Evolutionary conservation across 2,329 filamentous ascomycete genomes (phyloP), one percentile per base, ranked within the genome.

Genomic region (Microsporum ferrugineum): DNA sequence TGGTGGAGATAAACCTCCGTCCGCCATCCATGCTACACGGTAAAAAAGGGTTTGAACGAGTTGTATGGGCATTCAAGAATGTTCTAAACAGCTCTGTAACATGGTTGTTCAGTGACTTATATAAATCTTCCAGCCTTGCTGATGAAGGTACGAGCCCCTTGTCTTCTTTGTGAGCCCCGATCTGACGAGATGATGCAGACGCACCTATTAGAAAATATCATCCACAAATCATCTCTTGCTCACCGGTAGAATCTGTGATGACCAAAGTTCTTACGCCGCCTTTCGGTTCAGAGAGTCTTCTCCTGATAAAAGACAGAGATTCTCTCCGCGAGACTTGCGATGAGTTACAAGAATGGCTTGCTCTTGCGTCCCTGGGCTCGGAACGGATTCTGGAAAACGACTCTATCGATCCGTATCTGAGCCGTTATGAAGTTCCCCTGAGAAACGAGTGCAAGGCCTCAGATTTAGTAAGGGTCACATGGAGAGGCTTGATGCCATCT

Each of bases 1-100:
- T 86, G 33, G 82, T 97, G 53, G 84, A 92, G 67, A 79, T 88
- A 58, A 86, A 97, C 63, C 80, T 99, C 33, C 82, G 86, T 17
- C 78, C 80, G 3, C 82, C 85, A 0, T 85, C 85, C 0, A 96
- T 96, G 89, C 72, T 89, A 5, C 86, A 85, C 60, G 91, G 91
- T 2, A 94, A 90, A 71, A 91, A 88, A 65, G 87, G 85, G 0
- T 96, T 95, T 68, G 86, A 91, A 64, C 80, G 89, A 53, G 77
- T 96, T 12, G 72, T 86, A 5, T 88, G 88, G 79, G 89, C 90
- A 12, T 90, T 86, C 71, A 86, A 87, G 67, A 89, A 90, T 64
- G 89, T 89, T 27, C 78, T 96, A 27, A 83, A 81, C 57, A 75
- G 79, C 51, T 83, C 86, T 0, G 68, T 86, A 27, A 83, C 83